Percentiles rank a stretch among this genome's conserved stretches.
These are phyloP conservation scores for Massarina eburnea DNA, from an alignment of 2,329 filamentous ascomycete genomes.

Conservation along the genomic window DNA sequence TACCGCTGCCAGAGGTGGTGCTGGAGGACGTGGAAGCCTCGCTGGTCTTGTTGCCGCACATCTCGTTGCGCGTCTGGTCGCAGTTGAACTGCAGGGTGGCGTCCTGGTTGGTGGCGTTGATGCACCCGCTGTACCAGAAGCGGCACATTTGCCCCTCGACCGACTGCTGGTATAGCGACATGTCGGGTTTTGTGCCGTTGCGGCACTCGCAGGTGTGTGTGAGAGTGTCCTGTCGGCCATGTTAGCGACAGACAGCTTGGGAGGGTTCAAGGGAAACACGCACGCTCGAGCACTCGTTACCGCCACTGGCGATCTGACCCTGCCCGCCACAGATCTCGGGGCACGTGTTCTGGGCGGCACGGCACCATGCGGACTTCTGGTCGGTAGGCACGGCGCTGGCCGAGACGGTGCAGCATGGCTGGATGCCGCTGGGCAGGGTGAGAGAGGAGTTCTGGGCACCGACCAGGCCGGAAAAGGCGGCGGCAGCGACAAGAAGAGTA, in stretches of 20 bases:
- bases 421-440: conserved; percentile 23
- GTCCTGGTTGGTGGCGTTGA: conserved; percentile 43
- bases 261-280: conserved; percentile 23
- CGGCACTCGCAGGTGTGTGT: conserved; percentile 60
- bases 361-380: conserved; percentile 56
- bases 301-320: conserved; percentile 42
- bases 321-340: conserved; percentile 58
- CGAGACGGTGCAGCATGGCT: conserved; percentile 47
- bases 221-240: conserved; percentile 49
- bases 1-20: conserved; percentile 24
- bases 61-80: conserved; percentile 38
- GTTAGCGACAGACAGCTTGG: conserved; percentile 19
- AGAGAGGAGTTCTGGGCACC: conserved; percentile 47
- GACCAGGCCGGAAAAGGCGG: conserved; percentile 49
- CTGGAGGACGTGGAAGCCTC: conserved; percentile 24
- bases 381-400: conserved; percentile 42
- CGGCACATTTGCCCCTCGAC: conserved; percentile 64
- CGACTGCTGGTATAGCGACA: conserved; percentile 58
- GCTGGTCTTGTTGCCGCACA: conserved; percentile 56
- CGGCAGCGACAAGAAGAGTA: conserved; percentile 48
- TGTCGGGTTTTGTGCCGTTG: conserved; percentile 58
- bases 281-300: conserved; percentile 62
- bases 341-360: conserved; percentile 61
- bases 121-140: conserved; percentile 50
- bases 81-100: conserved; percentile 48